A percentile compares a stretch with the other conserved stretches of the same genome.
phyloP scores from a whole-genome alignment of 1,139 yeast genomes.

The Magnusiomyces paraingens region DNA sequence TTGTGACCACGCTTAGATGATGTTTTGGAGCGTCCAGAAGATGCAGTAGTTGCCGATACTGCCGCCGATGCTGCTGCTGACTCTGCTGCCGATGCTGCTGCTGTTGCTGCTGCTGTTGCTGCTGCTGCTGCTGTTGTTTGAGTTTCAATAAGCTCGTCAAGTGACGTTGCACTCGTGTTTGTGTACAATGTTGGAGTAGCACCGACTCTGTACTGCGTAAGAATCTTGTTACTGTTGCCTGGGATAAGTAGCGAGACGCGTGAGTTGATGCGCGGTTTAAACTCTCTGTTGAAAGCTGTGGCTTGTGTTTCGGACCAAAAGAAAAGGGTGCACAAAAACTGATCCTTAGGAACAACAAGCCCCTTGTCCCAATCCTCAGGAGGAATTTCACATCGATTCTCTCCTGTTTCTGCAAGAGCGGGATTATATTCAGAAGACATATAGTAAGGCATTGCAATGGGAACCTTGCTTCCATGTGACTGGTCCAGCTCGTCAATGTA shows the following conservation, averaged over 20 bases:
- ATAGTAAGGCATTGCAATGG: slow-evolving; percentile 1
- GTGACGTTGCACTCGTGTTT: not conserved
- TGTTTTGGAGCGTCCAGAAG: not conserved
- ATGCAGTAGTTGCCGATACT: not conserved
- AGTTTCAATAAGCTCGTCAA: too few species aligned
- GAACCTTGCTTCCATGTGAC: not conserved
- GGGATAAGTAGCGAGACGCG: slow-evolving; percentile 13
- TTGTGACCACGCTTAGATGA: not conserved
- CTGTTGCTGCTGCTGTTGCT: not conserved
- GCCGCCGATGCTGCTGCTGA: not conserved
- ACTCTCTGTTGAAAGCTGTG: slow-evolving; percentile 11
- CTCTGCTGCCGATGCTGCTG: not conserved
- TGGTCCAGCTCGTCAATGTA: not conserved
- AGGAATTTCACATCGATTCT: not conserved
- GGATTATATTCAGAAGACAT: not conserved
- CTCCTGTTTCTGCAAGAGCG: not conserved
- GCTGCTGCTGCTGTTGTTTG: too few species aligned
- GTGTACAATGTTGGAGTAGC: not conserved
- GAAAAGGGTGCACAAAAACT: slow-evolving; percentile 2
- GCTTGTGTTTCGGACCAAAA: slow-evolving; percentile 2
- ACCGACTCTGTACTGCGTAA: not conserved
- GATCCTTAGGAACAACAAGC: not conserved
- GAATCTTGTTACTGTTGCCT: slow-evolving; percentile 7
- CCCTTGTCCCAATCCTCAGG: slow-evolving; percentile 8
- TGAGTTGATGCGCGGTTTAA: slow-evolving; percentile 11